Evolutionary conservation across 208 protist species (phyloP), one percentile per base, ranked within the genome.

Genomic region (Kentomonas sorsogonicus): DNA sequence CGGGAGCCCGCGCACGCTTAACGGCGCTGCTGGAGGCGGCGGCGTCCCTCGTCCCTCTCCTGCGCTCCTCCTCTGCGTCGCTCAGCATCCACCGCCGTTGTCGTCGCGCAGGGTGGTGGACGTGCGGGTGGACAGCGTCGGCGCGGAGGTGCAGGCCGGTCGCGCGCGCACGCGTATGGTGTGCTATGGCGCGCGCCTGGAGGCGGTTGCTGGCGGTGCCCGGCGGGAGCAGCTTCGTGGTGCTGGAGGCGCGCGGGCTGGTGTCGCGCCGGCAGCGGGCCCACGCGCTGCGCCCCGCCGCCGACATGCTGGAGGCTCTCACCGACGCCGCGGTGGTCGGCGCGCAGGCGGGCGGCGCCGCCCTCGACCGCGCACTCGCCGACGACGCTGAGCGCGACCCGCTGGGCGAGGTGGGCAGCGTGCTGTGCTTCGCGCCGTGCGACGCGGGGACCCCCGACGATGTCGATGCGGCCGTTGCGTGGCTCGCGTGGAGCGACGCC

Each of bases 1-100:
- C 0, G 66, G 69, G 2, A 29, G 67, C 29, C 66, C 66, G 11
- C 77, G 70, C 52, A 44, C 62, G 13, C 72, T 74, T n/a, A 72
- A 89, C 30, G 75, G 76, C 38, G 88, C 79, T 53, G 7, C 43
- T 56, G 18, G n/a, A n/a, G n/a, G n/a, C n/a, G n/a, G n/a, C n/a
- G n/a, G n/a, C n/a, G n/a, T n/a, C n/a, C n/a, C n/a, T n/a, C n/a
- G n/a, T n/a, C n/a, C n/a, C n/a, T n/a, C n/a, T n/a, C n/a, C n/a
- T n/a, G n/a, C n/a, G n/a, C n/a, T n/a, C n/a, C n/a, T n/a, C n/a
- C n/a, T n/a, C n/a, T n/a, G n/a, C n/a, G n/a, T n/a, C n/a, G n/a
- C n/a, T n/a, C n/a, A n/a, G n/a, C n/a, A n/a, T n/a, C n/a, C n/a
- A n/a, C n/a, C n/a, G 60, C 72, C 2, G 69, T 88, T 29, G 26